These are phyloP conservation scores for Colletotrichum orchidophilum DNA, from an alignment of 2,329 filamentous ascomycete species.

Conservation along the genomic window DNA sequence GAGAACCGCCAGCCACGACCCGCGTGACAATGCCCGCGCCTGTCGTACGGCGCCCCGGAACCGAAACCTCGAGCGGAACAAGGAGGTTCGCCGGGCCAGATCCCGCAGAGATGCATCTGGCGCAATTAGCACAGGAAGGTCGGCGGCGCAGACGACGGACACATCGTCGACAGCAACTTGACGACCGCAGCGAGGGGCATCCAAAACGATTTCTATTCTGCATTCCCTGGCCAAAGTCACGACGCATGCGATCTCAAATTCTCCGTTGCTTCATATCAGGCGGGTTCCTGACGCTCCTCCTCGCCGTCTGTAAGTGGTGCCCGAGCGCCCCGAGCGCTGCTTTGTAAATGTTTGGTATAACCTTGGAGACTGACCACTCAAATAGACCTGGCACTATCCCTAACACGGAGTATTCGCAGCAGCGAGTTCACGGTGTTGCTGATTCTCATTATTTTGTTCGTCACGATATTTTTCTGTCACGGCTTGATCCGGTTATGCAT, in stretches of 20 bases:
- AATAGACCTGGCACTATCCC: conserved; percentile 77
- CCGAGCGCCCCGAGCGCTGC: background rate
- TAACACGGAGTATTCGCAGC: conserved; percentile 70
- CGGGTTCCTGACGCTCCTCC: conserved; percentile 64
- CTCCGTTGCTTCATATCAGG: conserved; percentile 73
- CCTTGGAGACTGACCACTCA: background rate
- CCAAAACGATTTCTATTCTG: conserved; percentile 61
- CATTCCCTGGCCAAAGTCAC: conserved; percentile 64
- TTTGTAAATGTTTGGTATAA: background rate
- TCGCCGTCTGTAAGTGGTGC: conserved; percentile 71
- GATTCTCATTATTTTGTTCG: conserved; percentile 78
- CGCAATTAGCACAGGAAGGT: conserved; percentile 52
- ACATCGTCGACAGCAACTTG: conserved; percentile 33
- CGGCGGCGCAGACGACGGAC: conserved; percentile 45
- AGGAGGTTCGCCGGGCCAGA: conserved; percentile 51
- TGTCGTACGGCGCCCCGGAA: conserved; percentile 12
- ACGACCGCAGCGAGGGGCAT: conserved; percentile 33
- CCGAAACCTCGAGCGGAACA: conserved; percentile 10
- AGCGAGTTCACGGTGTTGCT: conserved; percentile 83
- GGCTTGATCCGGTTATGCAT: conserved; percentile 79
- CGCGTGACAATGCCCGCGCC: conserved; percentile 11
- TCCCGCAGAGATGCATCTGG: conserved; percentile 59
- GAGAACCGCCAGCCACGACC: background rate
- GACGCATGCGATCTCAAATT: conserved; percentile 63
- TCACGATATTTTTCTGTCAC: conserved; percentile 84